Evolutionary conservation across 1,284 basidiomycete species (phyloP).

Genomic region (Heliocybe sulcata): DNA sequence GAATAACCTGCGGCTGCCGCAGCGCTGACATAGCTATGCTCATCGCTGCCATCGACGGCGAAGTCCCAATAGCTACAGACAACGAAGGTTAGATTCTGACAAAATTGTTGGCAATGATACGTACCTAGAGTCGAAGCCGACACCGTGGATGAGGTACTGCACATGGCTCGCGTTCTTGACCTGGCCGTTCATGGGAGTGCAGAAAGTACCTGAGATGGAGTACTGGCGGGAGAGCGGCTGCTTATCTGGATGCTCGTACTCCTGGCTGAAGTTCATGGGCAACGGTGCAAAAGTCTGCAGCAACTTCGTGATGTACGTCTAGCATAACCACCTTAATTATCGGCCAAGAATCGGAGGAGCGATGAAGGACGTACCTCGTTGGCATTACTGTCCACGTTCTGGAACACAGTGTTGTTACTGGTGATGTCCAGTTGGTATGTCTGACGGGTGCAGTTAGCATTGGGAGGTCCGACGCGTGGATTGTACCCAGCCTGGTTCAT

Average conservation of each 20-base stretch:
- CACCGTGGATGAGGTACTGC: conserved; percentile 12
- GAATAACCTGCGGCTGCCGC: conserved; percentile 10
- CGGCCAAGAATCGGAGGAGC: conserved; percentile 1
- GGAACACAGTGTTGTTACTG: conserved; percentile 10
- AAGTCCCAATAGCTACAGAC: conserved; percentile 13
- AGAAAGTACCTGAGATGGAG: conserved; percentile 12
- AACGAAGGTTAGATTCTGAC: neutral
- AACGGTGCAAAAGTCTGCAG: conserved; percentile 4
- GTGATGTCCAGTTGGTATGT: conserved; percentile 9
- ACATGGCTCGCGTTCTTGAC: conserved; percentile 8
- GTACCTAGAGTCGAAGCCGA: conserved; percentile 3
- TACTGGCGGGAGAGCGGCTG: conserved; percentile 8
- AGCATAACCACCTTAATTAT: neutral
- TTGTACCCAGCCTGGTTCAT: neutral
- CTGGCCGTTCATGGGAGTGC: conserved; percentile 7
- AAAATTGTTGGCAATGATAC: too few relatives aligned
- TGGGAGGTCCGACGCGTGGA: conserved; percentile 10
- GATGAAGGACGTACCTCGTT: neutral
- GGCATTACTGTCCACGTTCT: conserved; percentile 7
- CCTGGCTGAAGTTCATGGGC: conserved; percentile 8
- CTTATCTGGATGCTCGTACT: conserved; percentile 7
- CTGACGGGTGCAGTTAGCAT: conserved; percentile 11
- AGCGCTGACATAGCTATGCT: conserved; percentile 12
- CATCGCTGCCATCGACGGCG: conserved; percentile 4
- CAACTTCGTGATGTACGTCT: conserved; percentile 9